Percentiles rank a stretch among this genome's conserved stretches.
Evolutionary conservation across 495 filamentous ascomycete species (phyloP).

Genomic region (Penicillium cataractarum): DNA sequence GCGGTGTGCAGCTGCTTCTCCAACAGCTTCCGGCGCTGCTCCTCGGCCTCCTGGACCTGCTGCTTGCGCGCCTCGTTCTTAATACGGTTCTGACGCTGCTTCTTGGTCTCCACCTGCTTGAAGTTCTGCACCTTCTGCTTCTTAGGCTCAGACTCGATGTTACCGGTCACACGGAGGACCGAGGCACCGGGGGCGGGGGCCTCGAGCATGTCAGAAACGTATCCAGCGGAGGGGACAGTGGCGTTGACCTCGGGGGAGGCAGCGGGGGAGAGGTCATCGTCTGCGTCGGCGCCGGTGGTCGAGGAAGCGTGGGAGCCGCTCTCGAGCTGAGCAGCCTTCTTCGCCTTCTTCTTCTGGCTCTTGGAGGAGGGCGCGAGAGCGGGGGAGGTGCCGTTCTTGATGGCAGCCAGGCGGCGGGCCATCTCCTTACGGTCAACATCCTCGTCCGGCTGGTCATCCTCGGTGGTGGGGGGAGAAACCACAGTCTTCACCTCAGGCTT

Average conservation of each 20-base stretch:
- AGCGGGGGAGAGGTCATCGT: conserved; percentile 73
- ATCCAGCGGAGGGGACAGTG: conserved; percentile 57
- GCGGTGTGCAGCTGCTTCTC: conserved; percentile 83
- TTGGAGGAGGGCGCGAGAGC: conserved; percentile 45
- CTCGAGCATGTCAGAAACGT: conserved; percentile 88
- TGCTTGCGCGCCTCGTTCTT: conserved; percentile 78
- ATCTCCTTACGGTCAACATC: conserved; percentile 72
- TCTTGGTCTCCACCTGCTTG: conserved; percentile 75
- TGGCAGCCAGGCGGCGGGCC: conserved; percentile 66
- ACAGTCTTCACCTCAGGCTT: conserved; percentile 42
- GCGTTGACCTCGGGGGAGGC: conserved; percentile 58
- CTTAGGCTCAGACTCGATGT: conserved; percentile 62
- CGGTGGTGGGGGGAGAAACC: conserved; percentile 41
- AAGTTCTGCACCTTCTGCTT: conserved; percentile 63
- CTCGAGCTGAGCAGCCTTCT: conserved; percentile 46
- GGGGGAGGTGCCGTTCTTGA: conserved; percentile 63
- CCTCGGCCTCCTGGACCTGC: conserved; percentile 72
- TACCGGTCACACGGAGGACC: conserved; percentile 73
- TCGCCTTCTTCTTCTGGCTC: conserved; percentile 64
- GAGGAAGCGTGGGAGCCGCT: conserved; percentile 60
- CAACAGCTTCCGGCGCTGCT: conserved; percentile 66
- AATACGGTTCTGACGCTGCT: conserved; percentile 82
- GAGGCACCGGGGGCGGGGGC: conserved; percentile 67
- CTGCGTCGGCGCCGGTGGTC: conserved; percentile 76
- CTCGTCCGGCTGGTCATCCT: conserved; percentile 55